Base-by-base conservation (phyloP, 805 yeast species). In the Metschnikowia lunata region DNA sequence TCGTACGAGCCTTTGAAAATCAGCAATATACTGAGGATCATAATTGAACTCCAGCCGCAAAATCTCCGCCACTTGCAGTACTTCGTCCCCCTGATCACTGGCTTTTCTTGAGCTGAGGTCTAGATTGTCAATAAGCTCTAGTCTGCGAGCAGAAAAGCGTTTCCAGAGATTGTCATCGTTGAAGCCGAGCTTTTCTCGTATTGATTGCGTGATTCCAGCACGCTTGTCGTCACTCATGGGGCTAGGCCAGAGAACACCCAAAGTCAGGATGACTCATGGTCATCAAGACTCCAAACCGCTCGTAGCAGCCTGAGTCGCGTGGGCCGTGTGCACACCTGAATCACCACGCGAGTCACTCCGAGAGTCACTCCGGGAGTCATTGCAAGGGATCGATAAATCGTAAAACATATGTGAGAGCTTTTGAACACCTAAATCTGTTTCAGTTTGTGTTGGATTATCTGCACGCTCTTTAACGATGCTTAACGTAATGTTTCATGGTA, bases 151-250 rank as follows among this genome's bases (percentile, higher is more conserved):
- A n/a, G 93, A 84, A 61, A 93, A 91, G 54, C 80, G 76, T 60
- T 87, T 88, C 99, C 99, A 93, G 44, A 76, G 74, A 35, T 79
- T 71, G 48, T 88, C 96, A 61, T 93, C 97, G 8, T 72, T 72
- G 65, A 93, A 93, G 42, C 82, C 77, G 37, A 93, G 73, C 55
- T 78, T 76, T 32, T 68, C 63, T 28, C 93, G 67, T 12, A 85
- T 80, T 7, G 74, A 63, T 54, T 75, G 77, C 13, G 86, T 80
- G 13, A 78, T 71, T 3, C 83, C 83, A 35, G 75, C 56, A 30
- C 72, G 64, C 26, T 71, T 75, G 42, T 50, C 53, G n/a, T 51
- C 49, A 37, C 30, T 37, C 51, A 49, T 47, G 29, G 38, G 28
- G 31, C 44, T 36, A 34, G 42, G 34, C 23, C 23, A 18, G 23